Evolutionary conservation across 768 basidiomycete species (phyloP).

Genomic region (Collybia nuda): DNA sequence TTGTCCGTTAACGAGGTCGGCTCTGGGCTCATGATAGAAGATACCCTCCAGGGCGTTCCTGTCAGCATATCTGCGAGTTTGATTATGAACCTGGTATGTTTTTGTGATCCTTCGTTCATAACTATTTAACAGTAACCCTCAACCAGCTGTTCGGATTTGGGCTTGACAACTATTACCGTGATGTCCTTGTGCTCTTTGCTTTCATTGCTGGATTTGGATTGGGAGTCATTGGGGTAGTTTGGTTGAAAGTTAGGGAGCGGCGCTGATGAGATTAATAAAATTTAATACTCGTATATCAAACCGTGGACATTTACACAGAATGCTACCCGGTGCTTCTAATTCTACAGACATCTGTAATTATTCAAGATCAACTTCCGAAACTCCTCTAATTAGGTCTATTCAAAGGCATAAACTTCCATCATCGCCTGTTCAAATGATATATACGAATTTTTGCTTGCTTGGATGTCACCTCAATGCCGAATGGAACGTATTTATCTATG

Average conservation of each 20-base stretch:
- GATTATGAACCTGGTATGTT: slow-evolving; percentile 81
- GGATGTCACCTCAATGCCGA: too few relatives aligned
- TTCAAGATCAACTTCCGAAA: too few relatives aligned
- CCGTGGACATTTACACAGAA: too few relatives aligned
- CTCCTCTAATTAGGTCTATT: too few relatives aligned
- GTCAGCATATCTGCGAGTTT: slow-evolving; percentile 76
- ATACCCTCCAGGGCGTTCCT: slow-evolving; percentile 78
- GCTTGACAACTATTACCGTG: slow-evolving; percentile 79
- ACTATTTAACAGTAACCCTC: slow-evolving; percentile 5
- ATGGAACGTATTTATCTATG: too few relatives aligned
- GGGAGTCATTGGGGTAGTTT: slow-evolving; percentile 73
- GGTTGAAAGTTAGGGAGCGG: slow-evolving; percentile 74
- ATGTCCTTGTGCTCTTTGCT: slow-evolving; percentile 84
- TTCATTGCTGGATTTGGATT: slow-evolving; percentile 81
- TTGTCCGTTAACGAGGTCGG: slow-evolving; percentile 90
- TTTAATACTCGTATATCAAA: too few relatives aligned
- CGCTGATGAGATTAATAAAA: slow-evolving; percentile 37
- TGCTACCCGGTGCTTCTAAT: too few relatives aligned
- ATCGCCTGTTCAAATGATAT: too few relatives aligned
- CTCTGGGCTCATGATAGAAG: slow-evolving; percentile 82
- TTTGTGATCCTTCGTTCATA: neutral
- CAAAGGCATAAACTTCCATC: too few relatives aligned
- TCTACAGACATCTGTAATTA: too few relatives aligned
- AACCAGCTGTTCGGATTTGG: slow-evolving; percentile 84
- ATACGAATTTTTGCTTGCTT: too few relatives aligned